A percentile compares a stretch with the other conserved stretches of the same genome.
These are phyloP conservation scores for Aureobasidium sp. DNA, from an alignment of 2,329 filamentous ascomycete species.

Conservation along the genomic window DNA sequence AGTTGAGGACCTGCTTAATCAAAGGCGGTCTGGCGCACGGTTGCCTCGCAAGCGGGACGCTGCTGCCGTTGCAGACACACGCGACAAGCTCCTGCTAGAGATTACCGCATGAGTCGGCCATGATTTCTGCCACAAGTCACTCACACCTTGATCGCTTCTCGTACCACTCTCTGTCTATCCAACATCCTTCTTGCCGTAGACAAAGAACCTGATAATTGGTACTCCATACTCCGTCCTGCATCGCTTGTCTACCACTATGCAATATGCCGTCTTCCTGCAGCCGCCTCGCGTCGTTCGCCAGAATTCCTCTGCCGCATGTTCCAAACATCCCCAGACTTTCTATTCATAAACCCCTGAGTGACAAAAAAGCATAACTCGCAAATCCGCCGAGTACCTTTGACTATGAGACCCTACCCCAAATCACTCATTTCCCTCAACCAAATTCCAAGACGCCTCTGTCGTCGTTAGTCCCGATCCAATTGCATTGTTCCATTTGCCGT, in stretches of 20 bases:
- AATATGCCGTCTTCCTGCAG: background rate
- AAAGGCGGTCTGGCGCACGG: constrained; percentile 6
- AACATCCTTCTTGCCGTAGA: background rate
- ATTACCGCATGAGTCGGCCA: background rate
- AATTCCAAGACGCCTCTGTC: constrained; percentile 3
- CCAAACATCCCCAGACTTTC: constrained; percentile 1
- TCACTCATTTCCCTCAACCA: constrained; percentile 10
- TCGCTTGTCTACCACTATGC: background rate
- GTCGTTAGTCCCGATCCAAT: background rate
- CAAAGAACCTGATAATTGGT: background rate
- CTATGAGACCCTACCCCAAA: background rate
- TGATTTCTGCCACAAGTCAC: background rate
- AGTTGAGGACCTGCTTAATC: constrained; percentile 7
- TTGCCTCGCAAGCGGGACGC: background rate
- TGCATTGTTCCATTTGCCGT: background rate
- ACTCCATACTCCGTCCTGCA: background rate
- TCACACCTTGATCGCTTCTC: background rate
- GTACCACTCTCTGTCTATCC: background rate
- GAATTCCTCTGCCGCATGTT: background rate
- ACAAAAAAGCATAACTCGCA: constrained; percentile 1
- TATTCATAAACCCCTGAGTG: constrained; percentile 8
- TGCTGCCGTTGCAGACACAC: constrained; percentile 1
- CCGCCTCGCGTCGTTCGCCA: background rate
- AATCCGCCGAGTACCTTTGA: background rate
- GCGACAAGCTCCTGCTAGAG: constrained; percentile 1